A percentile compares a stretch with the other conserved stretches of the same genome.
phyloP scores from a whole-genome alignment of 306 rosid species.

The Lathyrus tuberosus region DNA sequence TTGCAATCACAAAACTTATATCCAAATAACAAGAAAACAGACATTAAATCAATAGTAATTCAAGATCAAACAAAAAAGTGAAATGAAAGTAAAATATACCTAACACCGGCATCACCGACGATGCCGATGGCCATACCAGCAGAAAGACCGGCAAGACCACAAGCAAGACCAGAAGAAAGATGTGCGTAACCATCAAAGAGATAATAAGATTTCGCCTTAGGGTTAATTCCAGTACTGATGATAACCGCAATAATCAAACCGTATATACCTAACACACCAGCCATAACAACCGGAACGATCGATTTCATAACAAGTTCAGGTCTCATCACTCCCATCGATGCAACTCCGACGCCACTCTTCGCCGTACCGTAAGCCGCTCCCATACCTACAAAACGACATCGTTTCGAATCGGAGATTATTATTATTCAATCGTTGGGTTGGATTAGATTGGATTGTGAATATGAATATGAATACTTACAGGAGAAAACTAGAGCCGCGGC shows the following conservation, averaged over 20 bases:
- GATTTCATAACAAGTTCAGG: conserved; percentile 83
- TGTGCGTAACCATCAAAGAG: conserved; percentile 74
- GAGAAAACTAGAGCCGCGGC: conserved; percentile 78
- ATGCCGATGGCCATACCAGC: conserved; percentile 83
- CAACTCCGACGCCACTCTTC: conserved; percentile 70
- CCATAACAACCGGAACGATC: conserved; percentile 77
- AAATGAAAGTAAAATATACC: conserved; percentile 40
- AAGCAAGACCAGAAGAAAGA: conserved; percentile 72
- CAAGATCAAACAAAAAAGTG: neutral
- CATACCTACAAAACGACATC: conserved; percentile 51
- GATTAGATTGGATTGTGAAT: neutral
- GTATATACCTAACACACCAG: conserved; percentile 76
- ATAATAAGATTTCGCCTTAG: conserved; percentile 65
- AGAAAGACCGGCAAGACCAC: conserved; percentile 73
- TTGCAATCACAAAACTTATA: neutral
- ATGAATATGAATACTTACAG: conserved; percentile 34
- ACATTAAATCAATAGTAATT: neutral
- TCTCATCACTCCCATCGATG: conserved; percentile 82
- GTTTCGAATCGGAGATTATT: neutral
- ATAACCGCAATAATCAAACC: conserved; percentile 78
- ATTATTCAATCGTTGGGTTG: neutral
- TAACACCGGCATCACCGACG: conserved; percentile 79
- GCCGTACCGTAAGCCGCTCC: conserved; percentile 73
- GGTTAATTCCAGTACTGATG: conserved; percentile 73
- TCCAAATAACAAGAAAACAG: neutral